A percentile compares a stretch with the other conserved stretches of the same genome.
Evolutionary conservation across 441 rosid species (phyloP).

Genomic region (Erodium moschatum): DNA sequence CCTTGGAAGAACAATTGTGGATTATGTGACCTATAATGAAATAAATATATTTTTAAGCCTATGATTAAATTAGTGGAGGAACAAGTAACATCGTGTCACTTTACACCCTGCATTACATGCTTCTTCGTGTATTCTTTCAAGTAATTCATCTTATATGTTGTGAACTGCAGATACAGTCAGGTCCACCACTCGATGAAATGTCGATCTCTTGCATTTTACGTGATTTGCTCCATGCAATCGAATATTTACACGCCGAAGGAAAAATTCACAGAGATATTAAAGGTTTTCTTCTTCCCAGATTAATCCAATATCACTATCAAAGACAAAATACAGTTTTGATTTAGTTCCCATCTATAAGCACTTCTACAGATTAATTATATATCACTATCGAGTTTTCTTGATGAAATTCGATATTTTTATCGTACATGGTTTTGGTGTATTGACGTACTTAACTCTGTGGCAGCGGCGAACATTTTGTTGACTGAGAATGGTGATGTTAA

Average conservation of each 20-base stretch:
- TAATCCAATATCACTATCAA: slow-evolving; percentile 6
- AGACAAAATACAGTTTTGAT: neutral
- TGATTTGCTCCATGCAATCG: slow-evolving; percentile 92
- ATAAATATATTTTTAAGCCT: neutral
- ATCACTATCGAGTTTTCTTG: neutral
- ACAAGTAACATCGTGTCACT: neutral
- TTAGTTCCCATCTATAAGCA: neutral
- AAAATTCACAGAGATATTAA: slow-evolving; percentile 98
- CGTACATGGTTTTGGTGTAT: slow-evolving; percentile 20
- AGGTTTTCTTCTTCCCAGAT: slow-evolving; percentile 36
- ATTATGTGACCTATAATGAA: neutral
- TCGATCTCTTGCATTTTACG: slow-evolving; percentile 88
- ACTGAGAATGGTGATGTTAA: slow-evolving; percentile 96
- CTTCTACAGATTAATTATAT: too few relatives aligned
- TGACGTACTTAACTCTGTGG: slow-evolving; percentile 30
- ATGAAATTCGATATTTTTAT: slow-evolving; percentile 14
- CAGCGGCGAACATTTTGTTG: slow-evolving; percentile 96
- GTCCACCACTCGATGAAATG: slow-evolving; percentile 81
- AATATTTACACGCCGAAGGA: slow-evolving; percentile 87
- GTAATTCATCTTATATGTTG: neutral
- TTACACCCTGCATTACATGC: neutral
- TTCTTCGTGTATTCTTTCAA: neutral
- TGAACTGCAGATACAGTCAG: slow-evolving; percentile 72
- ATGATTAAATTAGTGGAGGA: neutral
- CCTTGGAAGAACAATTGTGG: too few relatives aligned